These are phyloP conservation scores for Rhynchosporium agropyri DNA, from an alignment of 2,329 filamentous ascomycete species.

Conservation along the genomic window DNA sequence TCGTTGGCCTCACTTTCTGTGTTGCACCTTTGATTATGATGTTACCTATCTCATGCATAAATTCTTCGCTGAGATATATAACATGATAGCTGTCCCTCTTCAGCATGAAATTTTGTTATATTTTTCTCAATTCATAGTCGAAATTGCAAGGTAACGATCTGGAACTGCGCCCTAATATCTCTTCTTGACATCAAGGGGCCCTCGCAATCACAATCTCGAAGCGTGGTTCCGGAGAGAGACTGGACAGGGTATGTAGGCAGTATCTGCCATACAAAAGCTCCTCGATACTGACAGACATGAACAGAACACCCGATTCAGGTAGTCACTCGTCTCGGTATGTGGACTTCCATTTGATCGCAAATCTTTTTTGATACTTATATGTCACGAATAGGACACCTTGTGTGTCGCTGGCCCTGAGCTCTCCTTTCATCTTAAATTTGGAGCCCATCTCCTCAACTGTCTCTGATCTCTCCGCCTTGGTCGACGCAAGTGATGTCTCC, in stretches of 20 bases:
- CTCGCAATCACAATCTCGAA: neutral
- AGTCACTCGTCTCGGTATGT: slow-evolving; percentile 8
- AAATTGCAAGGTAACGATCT: neutral
- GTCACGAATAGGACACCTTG: neutral
- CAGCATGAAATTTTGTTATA: neutral
- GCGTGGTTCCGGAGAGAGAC: neutral
- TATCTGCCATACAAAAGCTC: no score
- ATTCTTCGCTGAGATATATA: neutral
- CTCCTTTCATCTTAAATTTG: neutral
- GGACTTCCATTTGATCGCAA: neutral
- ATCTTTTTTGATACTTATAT: neutral
- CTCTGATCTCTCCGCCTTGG: slow-evolving; percentile 7
- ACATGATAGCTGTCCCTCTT: neutral
- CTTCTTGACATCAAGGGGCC: neutral
- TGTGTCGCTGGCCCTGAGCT: neutral
- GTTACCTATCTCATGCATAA: neutral
- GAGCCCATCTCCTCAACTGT: neutral
- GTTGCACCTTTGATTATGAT: slow-evolving; percentile 8
- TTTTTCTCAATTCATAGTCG: neutral
- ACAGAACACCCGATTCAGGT: no score
- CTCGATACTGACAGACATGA: no score
- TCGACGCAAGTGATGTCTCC: slow-evolving; percentile 6
- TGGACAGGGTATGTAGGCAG: no score
- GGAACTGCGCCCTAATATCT: neutral
- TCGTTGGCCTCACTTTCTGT: slow-evolving; percentile 2